These are phyloP conservation scores for Kodamaea nitidulidarum DNA, from an alignment of 805 yeast genomes.

Conservation along the genomic window DNA sequence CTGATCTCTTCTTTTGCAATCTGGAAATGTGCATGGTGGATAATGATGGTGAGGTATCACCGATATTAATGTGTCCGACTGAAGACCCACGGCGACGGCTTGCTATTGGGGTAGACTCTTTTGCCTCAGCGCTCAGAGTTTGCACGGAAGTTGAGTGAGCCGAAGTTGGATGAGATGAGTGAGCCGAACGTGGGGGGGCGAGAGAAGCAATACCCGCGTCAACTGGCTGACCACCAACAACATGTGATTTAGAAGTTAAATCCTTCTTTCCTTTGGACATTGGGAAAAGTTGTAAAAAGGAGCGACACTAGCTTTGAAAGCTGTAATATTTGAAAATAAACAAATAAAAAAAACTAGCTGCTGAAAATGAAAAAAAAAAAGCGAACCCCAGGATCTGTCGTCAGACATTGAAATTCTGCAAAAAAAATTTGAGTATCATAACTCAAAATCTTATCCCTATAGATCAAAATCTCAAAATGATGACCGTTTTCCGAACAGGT, in stretches of 20 bases:
- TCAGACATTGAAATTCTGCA: background rate
- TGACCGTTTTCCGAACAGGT: no score
- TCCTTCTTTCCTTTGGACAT: conserved; percentile 9
- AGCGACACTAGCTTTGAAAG: background rate
- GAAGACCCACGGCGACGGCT: conserved; percentile 56
- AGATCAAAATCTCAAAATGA: no score
- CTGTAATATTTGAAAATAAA: background rate
- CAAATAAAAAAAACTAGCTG: background rate
- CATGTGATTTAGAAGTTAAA: conserved; percentile 2
- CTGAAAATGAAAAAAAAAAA: background rate
- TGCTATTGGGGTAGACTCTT: background rate
- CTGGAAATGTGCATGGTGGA: conserved; percentile 58
- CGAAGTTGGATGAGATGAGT: background rate
- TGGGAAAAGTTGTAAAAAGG: background rate
- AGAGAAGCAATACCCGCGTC: conserved; percentile 6
- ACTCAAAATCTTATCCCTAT: background rate
- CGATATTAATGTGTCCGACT: conserved; percentile 70
- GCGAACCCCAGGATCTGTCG: background rate
- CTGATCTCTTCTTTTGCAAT: conserved; percentile 32
- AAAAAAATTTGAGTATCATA: background rate
- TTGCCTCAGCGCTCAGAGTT: background rate
- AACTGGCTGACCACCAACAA: conserved; percentile 7
- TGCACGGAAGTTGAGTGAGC: background rate
- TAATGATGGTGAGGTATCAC: conserved; percentile 68
- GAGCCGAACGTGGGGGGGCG: conserved; percentile 2